phyloP scores from a whole-genome alignment of 2,329 filamentous ascomycete genomes.

The Exophiala mesophila region DNA sequence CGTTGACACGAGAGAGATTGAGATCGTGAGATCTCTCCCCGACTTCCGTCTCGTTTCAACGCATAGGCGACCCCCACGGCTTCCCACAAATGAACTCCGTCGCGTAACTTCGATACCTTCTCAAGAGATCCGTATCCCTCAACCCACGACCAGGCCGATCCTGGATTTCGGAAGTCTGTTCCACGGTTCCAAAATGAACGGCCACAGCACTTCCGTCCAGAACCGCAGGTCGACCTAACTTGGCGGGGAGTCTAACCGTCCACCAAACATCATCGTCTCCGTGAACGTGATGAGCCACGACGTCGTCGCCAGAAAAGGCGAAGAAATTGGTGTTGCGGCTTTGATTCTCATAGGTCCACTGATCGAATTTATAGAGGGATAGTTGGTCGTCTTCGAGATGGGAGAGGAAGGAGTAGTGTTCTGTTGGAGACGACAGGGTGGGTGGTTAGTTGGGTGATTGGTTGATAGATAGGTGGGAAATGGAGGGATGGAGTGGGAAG shows the following conservation, averaged over 20 bases:
- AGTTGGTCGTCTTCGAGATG: constrained; percentile 43
- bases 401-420: constrained; percentile 44
- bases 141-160: constrained; percentile 29
- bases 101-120: constrained; percentile 50
- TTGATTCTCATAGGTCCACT: constrained; percentile 46
- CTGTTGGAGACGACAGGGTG: too few relatives aligned
- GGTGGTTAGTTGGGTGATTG: too few relatives aligned
- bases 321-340: constrained; percentile 50
- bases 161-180: constrained; percentile 28
- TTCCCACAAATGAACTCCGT: constrained; percentile 47
- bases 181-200: constrained; percentile 48
- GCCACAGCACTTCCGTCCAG: constrained; percentile 52
- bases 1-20: background rate
- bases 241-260: constrained; percentile 34
- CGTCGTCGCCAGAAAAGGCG: constrained; percentile 33
- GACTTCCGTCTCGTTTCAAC: background rate
- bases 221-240: constrained; percentile 39
- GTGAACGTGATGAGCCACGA: constrained; percentile 42
- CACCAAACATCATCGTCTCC: constrained; percentile 45
- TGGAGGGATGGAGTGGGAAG: constrained; percentile 26
- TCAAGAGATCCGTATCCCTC: constrained; percentile 48
- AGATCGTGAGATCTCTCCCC: background rate
- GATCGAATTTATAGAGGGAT: constrained; percentile 39
- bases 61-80: constrained; percentile 2
- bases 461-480: constrained; percentile 1